phyloP scores from a whole-genome alignment of 768 basidiomycete species.

The Rubroboletus pulcherrimus region DNA sequence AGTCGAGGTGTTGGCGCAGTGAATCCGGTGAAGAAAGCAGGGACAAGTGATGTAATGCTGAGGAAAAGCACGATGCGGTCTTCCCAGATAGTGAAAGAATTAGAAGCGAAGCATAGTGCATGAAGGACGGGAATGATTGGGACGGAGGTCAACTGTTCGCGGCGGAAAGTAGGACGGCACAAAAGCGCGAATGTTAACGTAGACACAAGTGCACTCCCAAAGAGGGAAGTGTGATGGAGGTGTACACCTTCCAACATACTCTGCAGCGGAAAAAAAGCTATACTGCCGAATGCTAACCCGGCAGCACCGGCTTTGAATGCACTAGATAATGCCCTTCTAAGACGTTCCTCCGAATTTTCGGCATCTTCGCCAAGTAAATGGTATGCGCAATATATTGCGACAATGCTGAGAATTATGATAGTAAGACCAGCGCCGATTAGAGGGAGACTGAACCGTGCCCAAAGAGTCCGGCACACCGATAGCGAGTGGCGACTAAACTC shows the following conservation, averaged over 20 bases:
- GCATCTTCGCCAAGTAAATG: constrained; percentile 39
- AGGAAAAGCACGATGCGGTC: constrained; percentile 79
- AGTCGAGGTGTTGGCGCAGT: constrained; percentile 66
- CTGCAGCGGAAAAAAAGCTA: constrained; percentile 31
- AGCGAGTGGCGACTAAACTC: constrained; percentile 35
- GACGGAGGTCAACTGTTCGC: constrained; percentile 26
- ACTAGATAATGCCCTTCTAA: constrained; percentile 29
- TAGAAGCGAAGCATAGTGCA: constrained; percentile 76
- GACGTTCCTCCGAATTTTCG: constrained; percentile 42
- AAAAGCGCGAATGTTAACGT: constrained; percentile 43
- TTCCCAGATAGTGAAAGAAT: constrained; percentile 99
- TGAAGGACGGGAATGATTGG: constrained; percentile 64
- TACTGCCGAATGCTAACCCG: constrained; percentile 37
- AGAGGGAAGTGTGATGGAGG: constrained; percentile 47
- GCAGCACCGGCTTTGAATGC: constrained; percentile 33
- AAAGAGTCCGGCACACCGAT: constrained; percentile 73
- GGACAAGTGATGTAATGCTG: constrained; percentile 58
- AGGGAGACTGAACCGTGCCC: constrained; percentile 89
- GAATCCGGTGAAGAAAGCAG: constrained; percentile 57
- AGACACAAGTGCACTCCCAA: constrained; percentile 46
- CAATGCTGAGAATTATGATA: constrained; percentile 53
- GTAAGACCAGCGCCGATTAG: constrained; percentile 73
- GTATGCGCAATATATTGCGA: constrained; percentile 57
- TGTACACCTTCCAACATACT: constrained; percentile 45
- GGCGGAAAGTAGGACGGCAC: constrained; percentile 34